Evolutionary conservation across 257 asterid species (phyloP).

Genomic region (Cruciata laevipes): DNA sequence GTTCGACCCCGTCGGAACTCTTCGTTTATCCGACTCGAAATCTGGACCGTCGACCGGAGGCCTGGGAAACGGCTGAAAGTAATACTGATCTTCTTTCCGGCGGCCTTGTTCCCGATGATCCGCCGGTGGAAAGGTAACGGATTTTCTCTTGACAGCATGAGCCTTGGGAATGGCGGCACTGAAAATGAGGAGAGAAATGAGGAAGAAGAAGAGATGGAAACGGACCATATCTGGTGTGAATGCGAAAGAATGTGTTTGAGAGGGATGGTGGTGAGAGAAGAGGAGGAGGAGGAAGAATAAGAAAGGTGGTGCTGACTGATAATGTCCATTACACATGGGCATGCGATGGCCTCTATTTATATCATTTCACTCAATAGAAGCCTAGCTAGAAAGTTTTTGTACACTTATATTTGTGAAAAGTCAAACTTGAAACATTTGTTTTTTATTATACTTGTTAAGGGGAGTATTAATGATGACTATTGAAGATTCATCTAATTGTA

Average conservation of each 20-base stretch:
- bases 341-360: neutral
- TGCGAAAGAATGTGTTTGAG: slow-evolving; percentile 2
- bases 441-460: too few relatives aligned
- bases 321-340: slow-evolving; percentile 4
- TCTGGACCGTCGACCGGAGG: neutral
- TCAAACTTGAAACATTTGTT: neutral
- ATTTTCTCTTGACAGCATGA: neutral
- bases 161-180: neutral
- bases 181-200: slow-evolving; percentile 1
- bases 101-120: neutral
- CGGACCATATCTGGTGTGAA: slow-evolving; percentile 3
- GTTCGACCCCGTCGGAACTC: neutral
- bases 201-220: neutral
- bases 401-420: neutral
- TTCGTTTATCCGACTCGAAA: neutral
- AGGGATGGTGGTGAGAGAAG: neutral
- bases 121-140: neutral
- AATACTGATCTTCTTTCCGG: neutral
- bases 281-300: too few relatives aligned
- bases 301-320: neutral
- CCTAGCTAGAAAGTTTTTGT: neutral
- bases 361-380: neutral
- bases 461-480: too few relatives aligned
- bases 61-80: neutral
- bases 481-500: too few relatives aligned